Conservation (phyloP, 202 grass and related monocot species). For the Setaria italica region DNA sequence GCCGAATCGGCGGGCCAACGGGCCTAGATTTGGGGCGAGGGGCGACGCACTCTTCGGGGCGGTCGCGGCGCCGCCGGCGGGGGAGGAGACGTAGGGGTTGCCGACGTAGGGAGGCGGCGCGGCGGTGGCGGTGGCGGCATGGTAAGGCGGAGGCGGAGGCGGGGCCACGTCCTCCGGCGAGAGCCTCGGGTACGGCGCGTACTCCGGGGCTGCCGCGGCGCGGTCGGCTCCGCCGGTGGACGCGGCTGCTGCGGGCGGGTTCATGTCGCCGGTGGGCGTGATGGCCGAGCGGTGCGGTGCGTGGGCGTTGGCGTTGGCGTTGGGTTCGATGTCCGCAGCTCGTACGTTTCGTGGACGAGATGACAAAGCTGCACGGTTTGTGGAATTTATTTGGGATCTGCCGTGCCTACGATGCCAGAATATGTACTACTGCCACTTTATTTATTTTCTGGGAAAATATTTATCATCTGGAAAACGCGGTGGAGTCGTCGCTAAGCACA, state of each 20-base stretch:
- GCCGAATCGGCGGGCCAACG: background rate
- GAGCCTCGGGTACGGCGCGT: constrained; percentile 80
- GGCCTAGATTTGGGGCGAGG: constrained; percentile 21
- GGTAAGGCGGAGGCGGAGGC: constrained; percentile 61
- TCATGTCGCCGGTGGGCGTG: constrained; percentile 47
- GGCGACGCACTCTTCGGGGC: constrained; percentile 61
- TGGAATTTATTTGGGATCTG: constrained; percentile 25
- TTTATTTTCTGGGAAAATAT: background rate
- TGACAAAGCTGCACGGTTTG: background rate
- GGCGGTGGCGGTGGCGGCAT: constrained; percentile 45
- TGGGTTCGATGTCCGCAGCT: background rate
- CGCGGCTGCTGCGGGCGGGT: constrained; percentile 50
- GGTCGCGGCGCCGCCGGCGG: constrained; percentile 27
- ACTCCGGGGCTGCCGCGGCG: constrained; percentile 39
- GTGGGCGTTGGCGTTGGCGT: background rate
- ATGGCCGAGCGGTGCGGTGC: background rate
- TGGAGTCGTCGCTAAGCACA: constrained; percentile 20
- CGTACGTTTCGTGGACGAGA: constrained; percentile 32
- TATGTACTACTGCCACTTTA: background rate
- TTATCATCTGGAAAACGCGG: background rate
- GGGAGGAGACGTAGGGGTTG: constrained; percentile 68
- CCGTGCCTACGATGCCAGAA: background rate
- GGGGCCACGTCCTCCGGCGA: constrained; percentile 70
- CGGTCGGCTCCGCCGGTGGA: constrained; percentile 33
- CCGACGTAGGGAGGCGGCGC: constrained; percentile 43